Conservation (phyloP, 306 rosid species). For the Oemleria cerasiformis region DNA sequence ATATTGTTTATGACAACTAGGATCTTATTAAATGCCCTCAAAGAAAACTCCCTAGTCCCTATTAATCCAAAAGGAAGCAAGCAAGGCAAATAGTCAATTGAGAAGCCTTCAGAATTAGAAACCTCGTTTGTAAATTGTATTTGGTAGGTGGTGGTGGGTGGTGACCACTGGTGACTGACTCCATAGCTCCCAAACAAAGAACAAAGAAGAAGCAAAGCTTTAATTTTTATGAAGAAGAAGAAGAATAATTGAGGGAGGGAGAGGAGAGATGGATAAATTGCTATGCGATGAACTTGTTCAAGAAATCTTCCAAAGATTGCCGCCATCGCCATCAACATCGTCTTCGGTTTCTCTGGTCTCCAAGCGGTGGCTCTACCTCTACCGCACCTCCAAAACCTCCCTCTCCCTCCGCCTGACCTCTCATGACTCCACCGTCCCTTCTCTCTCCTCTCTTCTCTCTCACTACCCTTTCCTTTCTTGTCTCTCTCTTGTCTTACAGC, state of each 20-base stretch:
- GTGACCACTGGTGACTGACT: too few species aligned
- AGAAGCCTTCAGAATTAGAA: neutral
- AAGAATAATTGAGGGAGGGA: neutral
- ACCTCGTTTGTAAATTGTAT: neutral
- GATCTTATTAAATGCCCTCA: conserved; percentile 16
- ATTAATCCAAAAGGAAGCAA: neutral
- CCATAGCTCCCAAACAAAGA: neutral
- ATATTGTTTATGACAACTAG: too few species aligned
- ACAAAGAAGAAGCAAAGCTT: neutral
- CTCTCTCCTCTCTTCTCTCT: conserved; percentile 51
- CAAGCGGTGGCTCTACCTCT: conserved; percentile 82
- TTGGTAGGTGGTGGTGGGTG: neutral
- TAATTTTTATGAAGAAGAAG: neutral
- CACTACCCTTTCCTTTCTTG: conserved; percentile 58
- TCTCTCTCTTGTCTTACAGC: conserved; percentile 44
- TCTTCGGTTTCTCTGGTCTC: conserved; percentile 63
- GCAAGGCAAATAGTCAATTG: neutral
- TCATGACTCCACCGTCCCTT: conserved; percentile 28
- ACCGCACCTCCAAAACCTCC: conserved; percentile 59
- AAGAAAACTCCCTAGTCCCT: conserved; percentile 17
- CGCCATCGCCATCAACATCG: conserved; percentile 46
- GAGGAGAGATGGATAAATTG: conserved; percentile 41
- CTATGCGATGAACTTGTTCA: conserved; percentile 74
- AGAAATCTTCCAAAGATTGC: conserved; percentile 68
- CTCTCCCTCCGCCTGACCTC: conserved; percentile 57